Percentiles rank a stretch among this genome's conserved stretches.
Conservation (phyloP, 306 rosid genomes). For the Vicia faba region DNA sequence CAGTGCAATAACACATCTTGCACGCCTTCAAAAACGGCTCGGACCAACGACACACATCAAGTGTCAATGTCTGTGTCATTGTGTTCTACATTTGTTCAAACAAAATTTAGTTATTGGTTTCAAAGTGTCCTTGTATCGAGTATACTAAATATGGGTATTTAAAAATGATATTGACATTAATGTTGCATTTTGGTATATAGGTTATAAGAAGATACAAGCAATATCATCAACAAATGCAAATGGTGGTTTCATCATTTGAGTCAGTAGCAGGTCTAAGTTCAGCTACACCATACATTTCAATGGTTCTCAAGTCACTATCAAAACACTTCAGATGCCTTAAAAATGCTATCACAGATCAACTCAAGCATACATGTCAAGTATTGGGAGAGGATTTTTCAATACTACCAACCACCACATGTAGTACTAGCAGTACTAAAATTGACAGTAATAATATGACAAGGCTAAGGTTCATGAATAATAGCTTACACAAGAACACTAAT, state of each 20-base stretch:
- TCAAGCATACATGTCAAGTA: slow-evolving; percentile 50
- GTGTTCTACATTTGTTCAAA: background rate
- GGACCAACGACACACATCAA: too few species aligned
- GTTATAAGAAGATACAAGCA: slow-evolving; percentile 84
- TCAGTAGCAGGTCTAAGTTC: slow-evolving; percentile 78
- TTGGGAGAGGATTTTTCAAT: slow-evolving; percentile 66
- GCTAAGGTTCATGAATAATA: slow-evolving; percentile 56
- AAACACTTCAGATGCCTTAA: slow-evolving; percentile 67
- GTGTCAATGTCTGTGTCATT: background rate
- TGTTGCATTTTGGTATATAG: slow-evolving; percentile 42
- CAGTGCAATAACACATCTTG: too few species aligned
- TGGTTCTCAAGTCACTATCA: slow-evolving; percentile 66
- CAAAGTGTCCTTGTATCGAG: too few species aligned
- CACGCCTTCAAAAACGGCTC: too few species aligned
- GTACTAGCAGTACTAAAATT: slow-evolving; percentile 34
- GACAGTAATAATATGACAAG: slow-evolving; percentile 45
- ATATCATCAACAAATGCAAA: slow-evolving; percentile 87
- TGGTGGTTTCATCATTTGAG: slow-evolving; percentile 87
- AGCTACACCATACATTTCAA: slow-evolving; percentile 72
- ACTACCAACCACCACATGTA: slow-evolving; percentile 36
- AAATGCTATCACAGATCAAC: slow-evolving; percentile 67
- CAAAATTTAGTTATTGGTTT: background rate
- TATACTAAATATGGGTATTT: too few species aligned
- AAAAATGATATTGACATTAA: background rate
- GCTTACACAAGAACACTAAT: slow-evolving; percentile 59